Percentiles rank a stretch among this genome's conserved stretches.
Evolutionary conservation across 2,329 filamentous ascomycete genomes (phyloP).

Genomic region (Exophiala sp.): DNA sequence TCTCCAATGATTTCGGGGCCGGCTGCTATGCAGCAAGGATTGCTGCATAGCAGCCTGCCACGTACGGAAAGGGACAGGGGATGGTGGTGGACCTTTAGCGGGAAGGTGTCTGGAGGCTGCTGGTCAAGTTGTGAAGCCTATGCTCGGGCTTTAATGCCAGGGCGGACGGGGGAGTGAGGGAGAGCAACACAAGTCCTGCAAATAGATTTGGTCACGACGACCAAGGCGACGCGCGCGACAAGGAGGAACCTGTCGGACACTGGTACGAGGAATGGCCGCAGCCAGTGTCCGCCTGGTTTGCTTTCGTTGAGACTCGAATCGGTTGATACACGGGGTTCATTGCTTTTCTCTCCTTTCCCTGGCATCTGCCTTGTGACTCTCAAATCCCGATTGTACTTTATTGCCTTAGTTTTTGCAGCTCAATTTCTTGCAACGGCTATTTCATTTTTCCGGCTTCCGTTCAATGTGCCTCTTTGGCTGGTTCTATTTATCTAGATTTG

Average conservation of each 20-base stretch:
- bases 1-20: conserved; percentile 9
- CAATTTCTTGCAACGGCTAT: background rate
- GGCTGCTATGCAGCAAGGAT: background rate
- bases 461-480: background rate
- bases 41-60: background rate
- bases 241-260: background rate
- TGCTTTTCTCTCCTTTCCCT: conserved; percentile 7
- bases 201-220: conserved; percentile 12
- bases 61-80: conserved; percentile 2
- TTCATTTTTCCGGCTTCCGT: background rate
- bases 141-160: conserved; percentile 5
- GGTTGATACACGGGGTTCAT: conserved; percentile 14
- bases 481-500: too few species aligned
- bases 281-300: conserved; percentile 5
- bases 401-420: conserved; percentile 33
- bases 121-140: background rate
- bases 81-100: conserved; percentile 14
- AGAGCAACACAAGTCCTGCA: conserved; percentile 13
- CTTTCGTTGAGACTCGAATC: background rate
- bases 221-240: conserved; percentile 10
- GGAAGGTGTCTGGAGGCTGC: conserved; percentile 10
- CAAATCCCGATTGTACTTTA: conserved; percentile 44
- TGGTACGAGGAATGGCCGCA: conserved; percentile 10
- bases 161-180: conserved; percentile 4
- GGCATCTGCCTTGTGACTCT: conserved; percentile 11